Evolutionary conservation across 2,329 filamentous ascomycete genomes (phyloP), one percentile per base, ranked within the genome.

Genomic region (Aciculosporium take): DNA sequence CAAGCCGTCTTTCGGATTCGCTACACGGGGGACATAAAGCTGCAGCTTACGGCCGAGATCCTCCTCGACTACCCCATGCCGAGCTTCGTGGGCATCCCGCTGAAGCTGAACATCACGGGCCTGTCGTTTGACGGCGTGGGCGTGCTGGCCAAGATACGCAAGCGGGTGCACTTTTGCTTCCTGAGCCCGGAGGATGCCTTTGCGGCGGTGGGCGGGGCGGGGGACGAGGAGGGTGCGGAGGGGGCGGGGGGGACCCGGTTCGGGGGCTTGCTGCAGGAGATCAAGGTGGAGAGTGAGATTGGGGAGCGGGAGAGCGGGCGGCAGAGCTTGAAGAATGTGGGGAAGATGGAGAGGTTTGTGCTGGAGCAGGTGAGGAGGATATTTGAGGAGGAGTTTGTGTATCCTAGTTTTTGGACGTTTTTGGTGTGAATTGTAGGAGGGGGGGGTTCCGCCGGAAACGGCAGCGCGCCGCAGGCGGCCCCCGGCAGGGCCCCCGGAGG

Each of bases 341-440:
- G 91, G 45, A 98, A 98, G 69, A 91, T 98, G 44, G 91, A 98
- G 66, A 83, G 86, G 53, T 98, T 98, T 59, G 86, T 98, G 43
- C 70, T 98, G 45, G 89, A 96, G 59, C 89, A 96, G 63, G 91
- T 98, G 47, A 79, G 89, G 57, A 76, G 87, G 55, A 96, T 98
- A 52, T 96, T 98, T 55, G 91, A 98, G 63, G 91, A 96, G 57
- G 91, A 98, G 60, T 91, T 96, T 64, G 88, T 96, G 47, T 96
- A 94, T 64, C 91, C 91, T 34, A 95, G 88, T 61, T 96, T 93
- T 62, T 96, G 89, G 88, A 96, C 89, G 1, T 95, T 96, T 60
- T 66, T 98, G 53, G 81, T 96, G 34, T 94, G 62, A 54, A 23
- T 20, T n/a, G 12, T 12, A 13, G 2, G 27, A 25, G 28, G 18